Base-by-base conservation (phyloP, 768 basidiomycete genomes). In the Termitomyces sp. region DNA sequence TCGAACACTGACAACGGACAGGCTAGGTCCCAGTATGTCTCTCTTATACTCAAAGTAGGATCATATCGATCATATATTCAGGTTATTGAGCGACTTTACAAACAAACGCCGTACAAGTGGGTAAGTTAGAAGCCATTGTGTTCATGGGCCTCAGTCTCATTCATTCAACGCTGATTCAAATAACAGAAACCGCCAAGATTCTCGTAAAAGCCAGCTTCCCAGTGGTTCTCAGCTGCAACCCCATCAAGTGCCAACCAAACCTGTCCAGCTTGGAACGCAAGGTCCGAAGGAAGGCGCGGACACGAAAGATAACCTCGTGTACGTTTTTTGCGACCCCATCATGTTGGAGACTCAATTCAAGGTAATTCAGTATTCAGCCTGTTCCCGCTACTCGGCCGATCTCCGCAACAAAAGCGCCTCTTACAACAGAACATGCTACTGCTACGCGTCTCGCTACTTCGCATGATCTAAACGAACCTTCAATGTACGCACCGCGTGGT, bases 1-100 rank as follows among this genome's bases (percentile, higher is more conserved):
- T 57, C 33, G 15, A 57, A 24, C 22, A 24, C 20, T 57, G 18
- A 48, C 35, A 28, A 24, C 5, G 36, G 46, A 57, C 45, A 48
- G 20, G 33, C 56, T 16, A 35, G 20, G 32, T 39, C 51, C 20
- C 28, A 32, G 58, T 59, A 53, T 59, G 58, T 59, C 20, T 24
- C n/a, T 59, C 33, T 15, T 20, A 40, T 53, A 28, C 16, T 53
- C 16, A 22, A 48, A 3, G 24, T 7, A 20, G 28, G 18, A 4
- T 9, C n/a, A 55, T 44, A 33, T n/a, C 40, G 7, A 44, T 20
- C 32, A 33, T 28, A 6, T 6, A n/a, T n/a, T 20, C 13, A 55
- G 55, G 40, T 11, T 32, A 32, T 44, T 24, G 12, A 44, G 32
- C 12, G 55, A 42, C 32, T 55, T 55, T 13, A 13, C 55, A 33